Conservation (phyloP, 176 grass and related monocot genomes). For the Leersia perrieri region DNA sequence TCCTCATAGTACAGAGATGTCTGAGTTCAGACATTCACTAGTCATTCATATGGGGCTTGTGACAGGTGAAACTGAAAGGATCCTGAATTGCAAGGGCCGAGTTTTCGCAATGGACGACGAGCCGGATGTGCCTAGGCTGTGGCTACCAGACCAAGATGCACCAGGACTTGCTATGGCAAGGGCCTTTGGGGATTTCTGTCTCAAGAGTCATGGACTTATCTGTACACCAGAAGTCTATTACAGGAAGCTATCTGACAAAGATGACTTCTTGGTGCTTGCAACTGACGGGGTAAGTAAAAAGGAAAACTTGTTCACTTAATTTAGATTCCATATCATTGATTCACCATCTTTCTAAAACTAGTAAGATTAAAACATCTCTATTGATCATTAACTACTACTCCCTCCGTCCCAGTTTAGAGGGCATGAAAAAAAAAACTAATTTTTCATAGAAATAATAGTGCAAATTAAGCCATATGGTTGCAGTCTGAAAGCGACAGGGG, state of each 20-base stretch:
- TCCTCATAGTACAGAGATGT: not conserved
- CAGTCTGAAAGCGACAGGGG: conserved; percentile 10
- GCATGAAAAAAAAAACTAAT: no score
- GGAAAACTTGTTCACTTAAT: not conserved
- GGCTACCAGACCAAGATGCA: conserved; percentile 72
- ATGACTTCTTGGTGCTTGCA: conserved; percentile 91
- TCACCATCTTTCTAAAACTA: not conserved
- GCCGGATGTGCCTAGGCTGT: conserved; percentile 70
- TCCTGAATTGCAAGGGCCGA: conserved; percentile 62
- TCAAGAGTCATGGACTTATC: conserved; percentile 84
- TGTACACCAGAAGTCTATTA: conserved; percentile 66
- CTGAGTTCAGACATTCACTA: not conserved
- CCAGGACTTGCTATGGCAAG: conserved; percentile 95
- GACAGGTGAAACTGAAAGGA: conserved; percentile 72
- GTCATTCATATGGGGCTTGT: not conserved
- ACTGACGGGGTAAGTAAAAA: conserved; percentile 67
- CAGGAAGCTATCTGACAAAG: conserved; percentile 63
- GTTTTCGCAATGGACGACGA: conserved; percentile 79
- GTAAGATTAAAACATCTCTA: not conserved
- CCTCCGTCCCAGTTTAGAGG: no score
- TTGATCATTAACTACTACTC: not conserved
- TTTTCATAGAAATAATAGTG: no score
- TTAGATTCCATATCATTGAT: not conserved
- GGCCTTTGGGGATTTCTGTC: conserved; percentile 85
- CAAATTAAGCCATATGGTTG: not conserved